Conservation (phyloP, 352 stramenopile genomes). For the Phytophthora cactorum region DNA sequence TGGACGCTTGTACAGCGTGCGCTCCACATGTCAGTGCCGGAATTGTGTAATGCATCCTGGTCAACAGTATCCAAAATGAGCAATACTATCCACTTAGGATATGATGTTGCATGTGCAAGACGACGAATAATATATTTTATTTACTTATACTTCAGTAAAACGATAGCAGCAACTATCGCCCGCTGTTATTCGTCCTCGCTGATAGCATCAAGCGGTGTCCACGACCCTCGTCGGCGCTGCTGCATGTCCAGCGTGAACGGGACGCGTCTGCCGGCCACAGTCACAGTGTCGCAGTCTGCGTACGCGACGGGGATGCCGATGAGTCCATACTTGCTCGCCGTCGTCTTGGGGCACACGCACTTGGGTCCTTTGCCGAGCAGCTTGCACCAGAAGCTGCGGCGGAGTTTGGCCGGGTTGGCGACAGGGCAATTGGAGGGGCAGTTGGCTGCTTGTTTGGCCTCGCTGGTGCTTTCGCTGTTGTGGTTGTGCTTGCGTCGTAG, state of each 20-base stretch:
- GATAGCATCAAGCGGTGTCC: slow-evolving; percentile 47
- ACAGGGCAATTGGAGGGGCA: slow-evolving; percentile 11
- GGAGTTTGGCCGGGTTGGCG: not conserved
- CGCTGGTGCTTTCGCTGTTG: slow-evolving; percentile 11
- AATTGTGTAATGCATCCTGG: no score
- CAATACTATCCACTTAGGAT: no score
- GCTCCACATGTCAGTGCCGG: no score
- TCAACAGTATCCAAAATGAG: no score
- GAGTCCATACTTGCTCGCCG: slow-evolving; percentile 12
- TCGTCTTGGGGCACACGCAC: slow-evolving; percentile 43
- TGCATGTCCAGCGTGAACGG: slow-evolving; percentile 56
- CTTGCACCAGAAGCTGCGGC: slow-evolving; percentile 54
- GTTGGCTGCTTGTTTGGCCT: slow-evolving; percentile 32
- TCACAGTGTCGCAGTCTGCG: slow-evolving; percentile 41
- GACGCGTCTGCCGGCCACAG: slow-evolving; percentile 50
- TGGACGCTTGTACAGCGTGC: slow-evolving; percentile 1
- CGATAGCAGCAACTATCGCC: not conserved
- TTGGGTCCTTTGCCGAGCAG: slow-evolving; percentile 53
- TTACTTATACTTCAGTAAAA: not conserved
- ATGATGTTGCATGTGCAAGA: no score
- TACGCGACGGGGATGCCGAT: slow-evolving; percentile 47
- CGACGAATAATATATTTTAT: not conserved
- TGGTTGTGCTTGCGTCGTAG: slow-evolving; percentile 20
- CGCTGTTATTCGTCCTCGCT: slow-evolving; percentile 35
- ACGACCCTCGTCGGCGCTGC: slow-evolving; percentile 37